phyloP scores from a whole-genome alignment of 371 early-diverging fungal genomes.

The Mortierella sp. region DNA sequence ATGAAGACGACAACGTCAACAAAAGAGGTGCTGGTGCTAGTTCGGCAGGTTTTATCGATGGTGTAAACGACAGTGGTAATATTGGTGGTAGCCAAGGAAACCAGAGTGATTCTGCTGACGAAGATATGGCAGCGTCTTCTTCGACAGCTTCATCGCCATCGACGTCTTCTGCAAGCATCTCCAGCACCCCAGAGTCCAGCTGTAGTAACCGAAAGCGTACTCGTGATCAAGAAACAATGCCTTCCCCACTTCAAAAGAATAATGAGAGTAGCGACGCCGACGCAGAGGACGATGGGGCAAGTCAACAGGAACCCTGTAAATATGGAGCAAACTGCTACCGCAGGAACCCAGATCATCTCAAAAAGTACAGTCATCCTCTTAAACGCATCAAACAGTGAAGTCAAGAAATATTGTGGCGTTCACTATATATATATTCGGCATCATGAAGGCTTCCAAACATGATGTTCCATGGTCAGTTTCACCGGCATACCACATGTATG shows the following conservation, averaged over 20 bases:
- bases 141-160: not conserved
- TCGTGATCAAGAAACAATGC: not conserved
- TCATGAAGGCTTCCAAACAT: too few species aligned
- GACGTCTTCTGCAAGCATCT: not conserved
- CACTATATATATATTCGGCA: too few species aligned
- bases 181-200: not conserved
- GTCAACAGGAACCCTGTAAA: constrained; percentile 23
- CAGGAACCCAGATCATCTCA: constrained; percentile 46
- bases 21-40: not conserved
- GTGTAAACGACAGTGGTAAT: too few species aligned
- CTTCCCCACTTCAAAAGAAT: constrained; percentile 7
- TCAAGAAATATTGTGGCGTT: too few species aligned
- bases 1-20: not conserved
- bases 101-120: not conserved
- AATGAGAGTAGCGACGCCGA: not conserved
- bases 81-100: not conserved
- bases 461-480: too few species aligned
- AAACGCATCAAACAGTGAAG: constrained; percentile 16
- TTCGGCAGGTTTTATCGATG: not conserved
- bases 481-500: too few species aligned
- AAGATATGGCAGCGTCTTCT: not conserved
- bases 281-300: not conserved
- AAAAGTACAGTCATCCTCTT: constrained; percentile 36
- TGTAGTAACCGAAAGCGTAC: constrained; percentile 2
- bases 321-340: constrained; percentile 48